Evolutionary conservation across 2,329 filamentous ascomycete genomes (phyloP).

Genomic region (Apiospora hydei): DNA sequence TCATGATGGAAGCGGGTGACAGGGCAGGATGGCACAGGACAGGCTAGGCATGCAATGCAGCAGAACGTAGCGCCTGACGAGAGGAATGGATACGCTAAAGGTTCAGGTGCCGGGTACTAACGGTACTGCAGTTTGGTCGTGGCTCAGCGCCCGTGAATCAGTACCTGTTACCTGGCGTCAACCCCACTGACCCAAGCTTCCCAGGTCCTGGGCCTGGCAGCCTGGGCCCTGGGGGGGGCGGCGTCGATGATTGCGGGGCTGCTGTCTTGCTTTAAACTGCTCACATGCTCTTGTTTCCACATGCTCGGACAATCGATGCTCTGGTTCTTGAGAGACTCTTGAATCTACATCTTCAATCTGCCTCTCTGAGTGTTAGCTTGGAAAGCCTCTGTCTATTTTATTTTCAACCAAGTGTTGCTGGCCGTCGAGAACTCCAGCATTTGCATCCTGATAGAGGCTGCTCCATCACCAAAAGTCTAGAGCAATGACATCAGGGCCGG

Average conservation of each 20-base stretch:
- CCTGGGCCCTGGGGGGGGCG: background rate
- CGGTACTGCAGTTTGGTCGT: background rate
- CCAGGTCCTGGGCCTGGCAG: background rate
- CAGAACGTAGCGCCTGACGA: background rate
- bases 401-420: background rate
- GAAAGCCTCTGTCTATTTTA: background rate
- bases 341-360: background rate
- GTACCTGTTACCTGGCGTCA: background rate
- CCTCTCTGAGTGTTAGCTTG: slow-evolving; percentile 1
- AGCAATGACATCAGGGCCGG: slow-evolving; percentile 43
- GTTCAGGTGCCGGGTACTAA: background rate
- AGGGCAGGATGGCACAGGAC: background rate
- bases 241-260: slow-evolving; percentile 16
- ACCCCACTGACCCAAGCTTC: background rate
- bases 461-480: background rate
- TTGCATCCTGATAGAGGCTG: background rate
- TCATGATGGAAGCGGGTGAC: background rate
- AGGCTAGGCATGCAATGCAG: slow-evolving; percentile 6
- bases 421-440: background rate
- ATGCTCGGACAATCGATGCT: background rate
- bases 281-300: slow-evolving; percentile 18
- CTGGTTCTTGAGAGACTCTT: background rate
- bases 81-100: background rate
- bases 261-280: background rate
- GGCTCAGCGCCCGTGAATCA: background rate